Percentiles rank a stretch among this genome's conserved stretches.
These are phyloP conservation scores for Candida gigantensis DNA, from an alignment of 1,139 yeast genomes.

Conservation along the genomic window DNA sequence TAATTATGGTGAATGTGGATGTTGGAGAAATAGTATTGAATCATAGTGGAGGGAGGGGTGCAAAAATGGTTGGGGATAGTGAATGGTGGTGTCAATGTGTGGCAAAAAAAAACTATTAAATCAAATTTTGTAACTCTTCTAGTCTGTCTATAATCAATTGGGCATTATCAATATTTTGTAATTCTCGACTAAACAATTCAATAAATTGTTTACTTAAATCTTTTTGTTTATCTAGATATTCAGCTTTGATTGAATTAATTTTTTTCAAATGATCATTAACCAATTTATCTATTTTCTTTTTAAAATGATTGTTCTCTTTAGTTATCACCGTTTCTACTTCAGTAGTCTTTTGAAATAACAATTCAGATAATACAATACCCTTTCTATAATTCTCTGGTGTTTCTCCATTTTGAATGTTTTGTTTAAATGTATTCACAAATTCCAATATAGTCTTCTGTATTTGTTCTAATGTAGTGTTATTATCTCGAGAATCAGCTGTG, in stretches of 20 bases:
- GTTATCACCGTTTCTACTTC: constrained; percentile 15
- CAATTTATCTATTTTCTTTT: constrained; percentile 17
- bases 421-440: constrained; percentile 5
- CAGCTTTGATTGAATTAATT: constrained; percentile 16
- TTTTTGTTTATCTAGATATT: constrained; percentile 18
- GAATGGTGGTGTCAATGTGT: background rate
- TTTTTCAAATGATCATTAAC: constrained; percentile 13
- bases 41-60: no score
- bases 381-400: background rate
- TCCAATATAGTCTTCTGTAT: constrained; percentile 4
- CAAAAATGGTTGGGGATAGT: no score
- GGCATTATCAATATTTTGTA: constrained; percentile 4
- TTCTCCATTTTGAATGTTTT: background rate
- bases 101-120: background rate
- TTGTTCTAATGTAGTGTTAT: constrained; percentile 2
- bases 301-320: constrained; percentile 15
- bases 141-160: constrained; percentile 7
- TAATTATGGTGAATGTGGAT: no score
- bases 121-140: constrained; percentile 1
- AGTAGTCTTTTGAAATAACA: constrained; percentile 15
- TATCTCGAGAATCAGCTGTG: no score
- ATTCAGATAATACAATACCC: constrained; percentile 14
- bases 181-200: constrained; percentile 11
- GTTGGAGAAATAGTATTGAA: no score
- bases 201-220: constrained; percentile 18